Evolutionary conservation across 768 basidiomycete species (phyloP), one percentile per base, ranked within the genome.

Genomic region (Lactarius deliciosus): DNA sequence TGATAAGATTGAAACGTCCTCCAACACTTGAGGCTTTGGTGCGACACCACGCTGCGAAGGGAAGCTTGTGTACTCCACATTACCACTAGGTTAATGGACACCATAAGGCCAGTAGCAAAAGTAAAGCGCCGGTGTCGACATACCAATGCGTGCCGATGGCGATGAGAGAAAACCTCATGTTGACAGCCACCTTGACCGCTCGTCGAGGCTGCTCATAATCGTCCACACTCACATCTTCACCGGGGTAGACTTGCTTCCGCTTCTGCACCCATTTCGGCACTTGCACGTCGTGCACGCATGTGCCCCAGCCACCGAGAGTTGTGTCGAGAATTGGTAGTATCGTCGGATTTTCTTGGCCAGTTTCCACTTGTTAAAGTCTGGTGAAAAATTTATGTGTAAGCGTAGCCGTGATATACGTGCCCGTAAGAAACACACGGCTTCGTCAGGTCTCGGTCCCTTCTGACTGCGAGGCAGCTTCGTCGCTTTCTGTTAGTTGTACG

Each of bases 241-340:
- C 80, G 8, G 80, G 79, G 55, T 89, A 84, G 36, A 88, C 74
- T 36, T 79, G 80, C 22, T 86, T 84, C 68, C 84, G 87, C 75
- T 93, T 92, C 74, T 91, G 89, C 30, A 91, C 87, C 90, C 90
- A 91, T 71, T 84, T 83, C 7, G 90, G 90, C 7, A 83, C 82
- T 66, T 87, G 80, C 57, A 91, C 89, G 73, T 88, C 81, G 70
- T 94, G 89, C 41, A 94, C 83, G 73, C 91, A 93, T 10, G 89
- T 89, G 8, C 92, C 92, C 92, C 60, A 86, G 83, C 92, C 91
- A 94, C 36, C 68, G 66, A 15, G 68, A 58, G 32, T 64, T 30
- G 62, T 63, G 22, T 61, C 57, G 53, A 25, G 28, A 36, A 32
- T 36, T 53, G 54, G 61, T 20, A 47, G 28, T 61, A 58, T 71